Evolutionary conservation across 164 flowering plant species (phyloP).

Genomic region (Euptelea pleiosperma): DNA sequence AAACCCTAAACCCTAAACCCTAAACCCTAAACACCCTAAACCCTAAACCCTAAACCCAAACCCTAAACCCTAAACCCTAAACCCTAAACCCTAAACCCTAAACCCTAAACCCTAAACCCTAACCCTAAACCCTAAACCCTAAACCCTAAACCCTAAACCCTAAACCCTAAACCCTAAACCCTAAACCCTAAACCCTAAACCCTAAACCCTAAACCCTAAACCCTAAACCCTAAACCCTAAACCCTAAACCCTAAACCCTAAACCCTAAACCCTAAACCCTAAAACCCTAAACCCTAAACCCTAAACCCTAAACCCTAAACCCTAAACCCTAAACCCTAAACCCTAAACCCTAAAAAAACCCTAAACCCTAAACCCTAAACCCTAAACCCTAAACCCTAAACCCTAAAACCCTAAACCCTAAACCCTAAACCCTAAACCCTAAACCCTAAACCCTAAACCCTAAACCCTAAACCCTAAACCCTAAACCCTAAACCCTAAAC

Average conservation of each 20-base stretch:
- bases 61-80: slow-evolving; percentile 11
- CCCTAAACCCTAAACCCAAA: slow-evolving; percentile 9
- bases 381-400: slow-evolving; percentile 13
- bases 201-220: slow-evolving; percentile 14
- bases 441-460: slow-evolving; percentile 12
- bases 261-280: slow-evolving; percentile 12
- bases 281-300: slow-evolving; percentile 11
- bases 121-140: slow-evolving; percentile 9
- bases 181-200: slow-evolving; percentile 8
- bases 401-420: slow-evolving; percentile 11
- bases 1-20: neutral
- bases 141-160: slow-evolving; percentile 13
- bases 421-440: slow-evolving; percentile 11
- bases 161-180: slow-evolving; percentile 12
- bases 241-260: slow-evolving; percentile 7
- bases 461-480: slow-evolving; percentile 10
- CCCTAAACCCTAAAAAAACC: slow-evolving; percentile 4
- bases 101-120: slow-evolving; percentile 12
- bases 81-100: slow-evolving; percentile 12
- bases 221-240: slow-evolving; percentile 10
- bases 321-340: slow-evolving; percentile 5
- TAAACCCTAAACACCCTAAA: slow-evolving; percentile 3
- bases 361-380: slow-evolving; percentile 11
- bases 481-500: slow-evolving; percentile 7
- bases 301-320: slow-evolving; percentile 11